A percentile compares a stretch with the other conserved stretches of the same genome.
phyloP scores from a whole-genome alignment of 2,329 filamentous ascomycete species.

The Incumbomyces delicatus region DNA sequence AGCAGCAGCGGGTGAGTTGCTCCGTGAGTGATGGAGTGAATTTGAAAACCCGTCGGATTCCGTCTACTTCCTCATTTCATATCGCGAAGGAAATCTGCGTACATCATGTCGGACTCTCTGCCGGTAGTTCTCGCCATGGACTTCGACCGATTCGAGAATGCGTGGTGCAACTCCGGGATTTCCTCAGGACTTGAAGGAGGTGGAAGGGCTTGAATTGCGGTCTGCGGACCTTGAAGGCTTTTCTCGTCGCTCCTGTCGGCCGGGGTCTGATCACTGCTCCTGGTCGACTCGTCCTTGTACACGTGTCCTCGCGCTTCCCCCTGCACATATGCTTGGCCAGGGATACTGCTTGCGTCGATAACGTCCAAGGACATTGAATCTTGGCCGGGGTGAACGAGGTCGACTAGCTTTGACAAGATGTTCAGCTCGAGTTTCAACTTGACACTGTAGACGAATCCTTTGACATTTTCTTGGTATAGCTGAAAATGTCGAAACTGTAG shows the following conservation, averaged over 20 bases:
- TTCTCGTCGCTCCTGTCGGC: too few relatives aligned
- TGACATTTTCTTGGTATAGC: slow-evolving; percentile 38
- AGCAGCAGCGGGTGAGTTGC: too few relatives aligned
- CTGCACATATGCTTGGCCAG: slow-evolving; percentile 3
- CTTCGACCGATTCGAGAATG: slow-evolving; percentile 1
- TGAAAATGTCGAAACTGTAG: slow-evolving; percentile 35
- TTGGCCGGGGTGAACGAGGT: slow-evolving; percentile 24
- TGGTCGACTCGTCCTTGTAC: too few relatives aligned
- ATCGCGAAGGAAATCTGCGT: slow-evolving; percentile 34
- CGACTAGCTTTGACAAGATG: slow-evolving; percentile 36
- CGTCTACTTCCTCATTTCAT: slow-evolving; percentile 74
- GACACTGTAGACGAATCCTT: slow-evolving; percentile 38
- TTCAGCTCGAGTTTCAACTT: slow-evolving; percentile 41
- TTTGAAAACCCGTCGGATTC: slow-evolving; percentile 54
- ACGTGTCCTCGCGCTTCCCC: not conserved
- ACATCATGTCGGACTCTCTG: slow-evolving; percentile 9
- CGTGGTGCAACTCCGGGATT: not conserved
- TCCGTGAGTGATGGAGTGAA: too few relatives aligned
- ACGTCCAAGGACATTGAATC: slow-evolving; percentile 10
- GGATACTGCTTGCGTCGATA: slow-evolving; percentile 7
- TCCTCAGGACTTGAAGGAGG: not conserved
- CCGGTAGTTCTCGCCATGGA: not conserved
- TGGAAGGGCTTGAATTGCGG: too few relatives aligned
- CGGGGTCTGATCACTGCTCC: too few relatives aligned
- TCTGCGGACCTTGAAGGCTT: too few relatives aligned